Conservation (phyloP, 2,329 filamentous ascomycete species). For the Massarina eburnea region DNA sequence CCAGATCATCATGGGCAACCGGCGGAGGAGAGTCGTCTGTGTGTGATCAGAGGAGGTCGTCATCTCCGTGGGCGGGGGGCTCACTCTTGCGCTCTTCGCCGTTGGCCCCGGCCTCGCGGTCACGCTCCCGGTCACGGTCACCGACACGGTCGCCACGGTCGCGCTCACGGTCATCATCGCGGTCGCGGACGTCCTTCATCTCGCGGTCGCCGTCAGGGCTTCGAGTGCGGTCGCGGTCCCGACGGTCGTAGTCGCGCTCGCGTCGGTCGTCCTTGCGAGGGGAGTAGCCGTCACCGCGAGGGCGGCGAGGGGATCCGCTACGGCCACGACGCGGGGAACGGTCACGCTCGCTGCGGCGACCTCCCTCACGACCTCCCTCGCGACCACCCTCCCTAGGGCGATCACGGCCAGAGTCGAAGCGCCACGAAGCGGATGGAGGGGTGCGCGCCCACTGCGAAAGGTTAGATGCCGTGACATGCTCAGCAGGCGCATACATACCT, state of each 20-base stretch:
- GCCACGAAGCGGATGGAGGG: constrained; percentile 96
- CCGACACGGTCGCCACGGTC: constrained; percentile 55
- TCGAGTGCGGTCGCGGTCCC: constrained; percentile 74
- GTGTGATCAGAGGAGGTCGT: constrained; percentile 30
- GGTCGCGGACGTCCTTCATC: constrained; percentile 58
- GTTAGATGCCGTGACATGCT: constrained; percentile 16
- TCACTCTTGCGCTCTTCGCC: constrained; percentile 89
- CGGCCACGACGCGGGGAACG: constrained; percentile 55
- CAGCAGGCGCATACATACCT: constrained; percentile 61
- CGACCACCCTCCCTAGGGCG: constrained; percentile 53
- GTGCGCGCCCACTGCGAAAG: constrained; percentile 88
- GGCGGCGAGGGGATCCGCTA: constrained; percentile 56
- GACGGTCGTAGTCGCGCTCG: constrained; percentile 69
- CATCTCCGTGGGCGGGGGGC: constrained; percentile 17
- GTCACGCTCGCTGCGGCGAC: constrained; percentile 53
- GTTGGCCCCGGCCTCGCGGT: constrained; percentile 69
- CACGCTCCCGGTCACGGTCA: constrained; percentile 53
- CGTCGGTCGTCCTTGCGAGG: constrained; percentile 70
- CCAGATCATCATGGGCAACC: constrained; percentile 83
- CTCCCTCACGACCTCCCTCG: constrained; percentile 68
- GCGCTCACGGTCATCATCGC: constrained; percentile 59
- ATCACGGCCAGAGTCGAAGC: constrained; percentile 79
- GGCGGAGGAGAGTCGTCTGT: constrained; percentile 76
- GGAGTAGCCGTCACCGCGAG: constrained; percentile 67
- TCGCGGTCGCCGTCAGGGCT: constrained; percentile 60